phyloP scores from a whole-genome alignment of 2,329 filamentous ascomycete genomes.

The Saccharata proteae region DNA sequence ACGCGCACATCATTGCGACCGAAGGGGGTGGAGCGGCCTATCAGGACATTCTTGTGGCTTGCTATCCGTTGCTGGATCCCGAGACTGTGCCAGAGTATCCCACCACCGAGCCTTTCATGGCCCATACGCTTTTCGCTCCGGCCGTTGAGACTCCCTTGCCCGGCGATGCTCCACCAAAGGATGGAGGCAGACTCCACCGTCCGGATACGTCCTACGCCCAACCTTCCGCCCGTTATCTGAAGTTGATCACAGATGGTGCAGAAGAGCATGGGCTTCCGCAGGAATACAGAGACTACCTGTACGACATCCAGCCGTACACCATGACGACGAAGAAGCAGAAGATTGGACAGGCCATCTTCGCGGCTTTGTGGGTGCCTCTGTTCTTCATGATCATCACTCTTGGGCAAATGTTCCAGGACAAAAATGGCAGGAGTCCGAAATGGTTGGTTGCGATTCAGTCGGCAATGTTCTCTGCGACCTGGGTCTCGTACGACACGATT shows the following conservation, averaged over 20 bases:
- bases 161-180: constrained; percentile 17
- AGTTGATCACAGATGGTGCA: constrained; percentile 67
- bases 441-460: constrained; percentile 50
- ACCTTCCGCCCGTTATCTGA: constrained; percentile 71
- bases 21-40: constrained; percentile 85
- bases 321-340: constrained; percentile 55
- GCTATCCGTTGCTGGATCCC: constrained; percentile 52
- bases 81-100: constrained; percentile 53
- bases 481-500: constrained; percentile 51
- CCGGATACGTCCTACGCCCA: constrained; percentile 64
- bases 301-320: constrained; percentile 55
- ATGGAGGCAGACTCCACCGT: constrained; percentile 38
- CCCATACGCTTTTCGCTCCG: constrained; percentile 73
- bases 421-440: constrained; percentile 53
- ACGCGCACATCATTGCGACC: constrained; percentile 72
- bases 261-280: constrained; percentile 66
- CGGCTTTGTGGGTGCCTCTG: constrained; percentile 45
- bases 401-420: constrained; percentile 43
- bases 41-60: constrained; percentile 68
- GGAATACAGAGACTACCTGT: constrained; percentile 66
- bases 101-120: constrained; percentile 54
- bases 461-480: constrained; percentile 44
- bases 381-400: constrained; percentile 43
- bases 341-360: constrained; percentile 53
- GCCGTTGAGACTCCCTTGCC: constrained; percentile 13